Evolutionary conservation across 257 asterid genomes (phyloP), one percentile per base, ranked within the genome.

Genomic region (Phtheirospermum japonicum): DNA sequence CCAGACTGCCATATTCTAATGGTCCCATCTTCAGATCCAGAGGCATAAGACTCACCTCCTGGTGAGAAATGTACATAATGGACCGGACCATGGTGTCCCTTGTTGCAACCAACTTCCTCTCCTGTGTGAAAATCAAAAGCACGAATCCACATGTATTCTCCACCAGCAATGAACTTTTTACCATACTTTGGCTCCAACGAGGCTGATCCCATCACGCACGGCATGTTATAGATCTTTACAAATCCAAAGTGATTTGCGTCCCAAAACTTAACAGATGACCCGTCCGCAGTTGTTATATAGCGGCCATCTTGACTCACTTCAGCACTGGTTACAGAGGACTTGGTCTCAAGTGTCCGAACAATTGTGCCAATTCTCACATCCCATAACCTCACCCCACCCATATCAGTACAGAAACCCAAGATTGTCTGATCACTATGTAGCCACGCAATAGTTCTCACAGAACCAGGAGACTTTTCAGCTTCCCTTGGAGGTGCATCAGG

Each of bases 31-130:
- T 93, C 99, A 30, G 99, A 93, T 30, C 99, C 99, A 23, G 99
- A 93, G 19, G 95, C 78, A 58, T 85, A 93, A 20, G 99, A 87
- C 63, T 87, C 97, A 19, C 99, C 99, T 20, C 90, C 94, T 0
- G 97, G 99, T 30, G 99, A 82, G 79, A 89, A 89, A 61, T 97
- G 95, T 45, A 89, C 83, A 39, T 94, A 93, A 67, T 93, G 99
- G 36, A 93, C 96, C 0, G 99, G 99, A 66, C 99, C 99, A 26
- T 93, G 97, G 76, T 93, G 97, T 51, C 99, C 99, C 82, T 93
- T 93, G 81, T 93, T 92, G 85, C 97, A 92, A 51, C 95, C 99
- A 18, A 93, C 71, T 82, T 89, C 95, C 32, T 62, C 85, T 36
- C 99, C 96, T 0, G 94, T 85, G 71, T 85, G 84, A 59, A 93